These are phyloP conservation scores for Aquilaria sinensis DNA, from an alignment of 345 rosid genomes.

Conservation along the genomic window DNA sequence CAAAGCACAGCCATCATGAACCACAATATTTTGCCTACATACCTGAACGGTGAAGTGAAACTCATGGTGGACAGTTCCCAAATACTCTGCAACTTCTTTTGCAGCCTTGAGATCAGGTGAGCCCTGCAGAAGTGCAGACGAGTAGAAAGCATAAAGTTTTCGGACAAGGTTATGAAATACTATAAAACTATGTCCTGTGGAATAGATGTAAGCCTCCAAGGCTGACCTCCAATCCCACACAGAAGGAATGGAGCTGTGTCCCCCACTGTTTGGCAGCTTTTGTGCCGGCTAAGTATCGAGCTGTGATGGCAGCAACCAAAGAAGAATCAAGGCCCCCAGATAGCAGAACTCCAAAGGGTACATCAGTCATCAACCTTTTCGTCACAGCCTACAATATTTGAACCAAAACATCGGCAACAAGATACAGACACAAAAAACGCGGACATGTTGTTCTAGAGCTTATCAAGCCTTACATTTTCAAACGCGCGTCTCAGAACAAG, in stretches of 20 bases:
- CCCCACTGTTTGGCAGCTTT: constrained; percentile 84
- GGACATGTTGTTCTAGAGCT: background rate
- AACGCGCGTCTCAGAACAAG: constrained; percentile 61
- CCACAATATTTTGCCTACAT: background rate
- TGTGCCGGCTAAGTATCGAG: constrained; percentile 70
- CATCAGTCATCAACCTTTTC: constrained; percentile 92
- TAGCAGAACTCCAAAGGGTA: constrained; percentile 85
- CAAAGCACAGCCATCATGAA: too few species aligned
- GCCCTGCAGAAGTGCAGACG: constrained; percentile 34
- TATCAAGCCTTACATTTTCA: constrained; percentile 49
- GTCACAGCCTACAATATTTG: constrained; percentile 59
- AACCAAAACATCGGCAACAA: constrained; percentile 1
- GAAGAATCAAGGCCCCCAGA: constrained; percentile 98
- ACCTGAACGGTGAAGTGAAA: constrained; percentile 90
- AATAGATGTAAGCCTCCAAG: background rate
- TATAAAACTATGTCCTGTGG: background rate
- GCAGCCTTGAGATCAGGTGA: constrained; percentile 90
- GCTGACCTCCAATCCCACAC: constrained; percentile 83
- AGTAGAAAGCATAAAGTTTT: constrained; percentile 5
- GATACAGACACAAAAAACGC: background rate
- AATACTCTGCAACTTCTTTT: constrained; percentile 78
- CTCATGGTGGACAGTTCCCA: constrained; percentile 90
- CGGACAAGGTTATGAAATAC: background rate
- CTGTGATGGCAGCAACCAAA: constrained; percentile 75
- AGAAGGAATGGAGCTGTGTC: constrained; percentile 78